phyloP scores from a whole-genome alignment of 164 flowering plant species.

The Pachysandra terminalis region DNA sequence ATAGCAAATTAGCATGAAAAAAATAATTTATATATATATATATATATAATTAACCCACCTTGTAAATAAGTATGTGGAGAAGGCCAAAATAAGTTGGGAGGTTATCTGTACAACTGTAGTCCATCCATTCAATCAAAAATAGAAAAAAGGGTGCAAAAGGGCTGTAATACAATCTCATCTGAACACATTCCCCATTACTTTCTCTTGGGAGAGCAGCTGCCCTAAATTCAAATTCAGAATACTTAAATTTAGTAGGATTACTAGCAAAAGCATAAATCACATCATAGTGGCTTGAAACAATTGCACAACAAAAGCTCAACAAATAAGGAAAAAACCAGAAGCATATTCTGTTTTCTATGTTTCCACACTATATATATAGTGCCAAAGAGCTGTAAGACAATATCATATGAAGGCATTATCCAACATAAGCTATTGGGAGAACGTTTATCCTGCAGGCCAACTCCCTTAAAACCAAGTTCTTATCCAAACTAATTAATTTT shows the following conservation, averaged over 20 bases:
- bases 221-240: constrained; percentile 30
- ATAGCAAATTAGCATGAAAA: neutral
- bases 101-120: constrained; percentile 62
- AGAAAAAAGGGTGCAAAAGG: constrained; percentile 75
- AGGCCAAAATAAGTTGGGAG: constrained; percentile 79
- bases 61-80: constrained; percentile 73
- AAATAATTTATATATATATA: no score
- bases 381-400: no score
- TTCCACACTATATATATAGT: neutral
- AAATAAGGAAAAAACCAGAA: no score
- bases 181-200: constrained; percentile 53
- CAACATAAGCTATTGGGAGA: no score
- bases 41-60: constrained; percentile 48
- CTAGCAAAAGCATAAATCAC: neutral
- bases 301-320: neutral
- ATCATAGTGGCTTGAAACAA: neutral
- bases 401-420: no score
- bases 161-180: constrained; percentile 74
- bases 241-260: neutral
- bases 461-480: no score
- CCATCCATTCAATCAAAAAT: constrained; percentile 79
- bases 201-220: constrained; percentile 73
- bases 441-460: no score
- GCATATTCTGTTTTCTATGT: neutral
- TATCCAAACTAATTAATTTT: no score